Conservation (phyloP, 2,329 filamentous ascomycete genomes). For the Rhynchosporium secalis region DNA sequence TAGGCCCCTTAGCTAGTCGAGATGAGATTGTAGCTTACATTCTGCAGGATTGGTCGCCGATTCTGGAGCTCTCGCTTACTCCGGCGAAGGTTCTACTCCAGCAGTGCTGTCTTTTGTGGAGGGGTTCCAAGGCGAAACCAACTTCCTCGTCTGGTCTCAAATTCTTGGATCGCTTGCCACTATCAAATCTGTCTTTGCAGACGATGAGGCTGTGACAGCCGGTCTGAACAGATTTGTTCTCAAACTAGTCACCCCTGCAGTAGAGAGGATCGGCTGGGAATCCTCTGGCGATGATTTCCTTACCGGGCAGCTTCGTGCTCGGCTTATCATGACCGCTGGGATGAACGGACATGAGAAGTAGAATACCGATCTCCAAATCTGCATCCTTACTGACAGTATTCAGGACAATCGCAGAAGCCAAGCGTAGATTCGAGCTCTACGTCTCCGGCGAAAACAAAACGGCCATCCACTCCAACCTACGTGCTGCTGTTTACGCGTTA, state of each 20-base stretch:
- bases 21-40: slow-evolving; percentile 6
- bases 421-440: slow-evolving; percentile 80
- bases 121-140: slow-evolving; percentile 77
- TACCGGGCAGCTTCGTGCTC: slow-evolving; percentile 76
- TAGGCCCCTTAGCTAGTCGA: slow-evolving; percentile 14
- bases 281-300: slow-evolving; percentile 79
- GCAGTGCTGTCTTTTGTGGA: slow-evolving; percentile 81
- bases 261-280: slow-evolving; percentile 83
- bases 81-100: slow-evolving; percentile 79
- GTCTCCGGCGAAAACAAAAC: slow-evolving; percentile 60
- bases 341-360: slow-evolving; percentile 73
- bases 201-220: slow-evolving; percentile 68
- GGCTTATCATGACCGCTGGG: slow-evolving; percentile 75
- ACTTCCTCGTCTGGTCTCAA: slow-evolving; percentile 88
- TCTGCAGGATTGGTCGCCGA: slow-evolving; percentile 69
- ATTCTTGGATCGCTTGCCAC: slow-evolving; percentile 74
- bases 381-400: slow-evolving; percentile 29
- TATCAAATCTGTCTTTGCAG: slow-evolving; percentile 82
- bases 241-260: slow-evolving; percentile 72
- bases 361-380: slow-evolving; percentile 38
- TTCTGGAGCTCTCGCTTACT: slow-evolving; percentile 82
- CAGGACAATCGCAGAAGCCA: slow-evolving; percentile 70
- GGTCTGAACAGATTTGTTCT: slow-evolving; percentile 78
- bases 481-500: slow-evolving; percentile 76
- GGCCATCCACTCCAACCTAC: slow-evolving; percentile 79